Conservation (phyloP, 345 rosid genomes). For the Boechera divaricarpa region DNA sequence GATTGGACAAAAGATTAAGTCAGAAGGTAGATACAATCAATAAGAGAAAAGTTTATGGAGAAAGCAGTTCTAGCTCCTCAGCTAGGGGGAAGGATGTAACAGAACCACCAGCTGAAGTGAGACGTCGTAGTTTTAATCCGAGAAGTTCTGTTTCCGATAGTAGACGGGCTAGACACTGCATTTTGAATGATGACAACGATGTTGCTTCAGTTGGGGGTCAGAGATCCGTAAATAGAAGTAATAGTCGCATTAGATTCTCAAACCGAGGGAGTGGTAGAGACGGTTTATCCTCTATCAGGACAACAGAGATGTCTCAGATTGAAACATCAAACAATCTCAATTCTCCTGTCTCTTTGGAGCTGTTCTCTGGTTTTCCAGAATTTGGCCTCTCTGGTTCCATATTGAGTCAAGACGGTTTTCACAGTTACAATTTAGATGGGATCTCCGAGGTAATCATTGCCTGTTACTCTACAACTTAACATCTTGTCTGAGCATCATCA, state of each 20-base stretch:
- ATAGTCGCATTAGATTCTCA: constrained; percentile 50
- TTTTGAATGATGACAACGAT: constrained; percentile 51
- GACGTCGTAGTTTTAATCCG: constrained; percentile 46
- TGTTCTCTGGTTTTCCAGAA: constrained; percentile 65
- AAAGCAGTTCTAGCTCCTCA: constrained; percentile 77
- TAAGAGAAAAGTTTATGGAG: constrained; percentile 65
- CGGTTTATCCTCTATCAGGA: constrained; percentile 43
- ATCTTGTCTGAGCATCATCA: constrained; percentile 15
- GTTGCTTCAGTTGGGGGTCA: constrained; percentile 58
- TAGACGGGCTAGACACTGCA: constrained; percentile 58
- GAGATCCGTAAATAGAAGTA: constrained; percentile 50
- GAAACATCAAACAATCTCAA: constrained; percentile 50
- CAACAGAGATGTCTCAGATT: constrained; percentile 53
- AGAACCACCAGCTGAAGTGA: constrained; percentile 56
- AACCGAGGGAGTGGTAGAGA: constrained; percentile 54
- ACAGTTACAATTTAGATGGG: constrained; percentile 71
- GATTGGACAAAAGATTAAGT: constrained; percentile 54
- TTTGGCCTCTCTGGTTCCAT: constrained; percentile 51
- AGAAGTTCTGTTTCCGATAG: constrained; percentile 66
- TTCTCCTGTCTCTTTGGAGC: constrained; percentile 57
- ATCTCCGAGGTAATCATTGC: constrained; percentile 76
- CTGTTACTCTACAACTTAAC: constrained; percentile 24
- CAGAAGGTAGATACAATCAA: constrained; percentile 52
- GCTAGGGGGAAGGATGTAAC: constrained; percentile 60
- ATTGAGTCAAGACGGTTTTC: constrained; percentile 59